Base-by-base conservation (phyloP, 202 grass and related monocot genomes). In the Dendrocalamus latiflorus region DNA sequence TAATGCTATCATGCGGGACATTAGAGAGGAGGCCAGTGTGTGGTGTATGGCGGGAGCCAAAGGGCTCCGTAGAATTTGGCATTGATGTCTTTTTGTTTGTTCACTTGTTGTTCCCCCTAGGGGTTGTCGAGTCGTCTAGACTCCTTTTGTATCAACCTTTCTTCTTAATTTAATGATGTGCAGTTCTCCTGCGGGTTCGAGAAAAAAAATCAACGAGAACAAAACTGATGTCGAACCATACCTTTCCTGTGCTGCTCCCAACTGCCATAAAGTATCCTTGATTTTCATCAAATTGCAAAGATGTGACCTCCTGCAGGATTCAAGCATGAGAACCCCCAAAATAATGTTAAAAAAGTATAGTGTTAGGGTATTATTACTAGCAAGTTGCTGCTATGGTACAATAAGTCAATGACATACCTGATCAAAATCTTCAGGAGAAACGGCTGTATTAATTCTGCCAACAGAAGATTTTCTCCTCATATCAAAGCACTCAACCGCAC, bases 401-500 rank as follows among this genome's bases (percentile, higher is more conserved):
- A 68, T 7, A 55, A 55, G 51, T 48, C 45, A 48, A 48, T 49
- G 68, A 21, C 59, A 57, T 83, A 98, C 95, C 85, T 95, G 92
- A 71, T 76, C 74, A 87, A 81, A 50, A 90, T 98, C 95, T 85
- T 93, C 85, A 54, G 79, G 38, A 90, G 86, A 86, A 82, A 60
- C 34, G 83, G 79, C 53, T 86, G 82, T 87, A 84, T 79, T 88
- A 82, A 98, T 91, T 87, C 95, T 93, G 68, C 95, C 92, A 78
- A 95, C 89, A 71, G 92, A 87, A 85, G 89, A 91, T 82, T 90
- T 98, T 76, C 80, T 89, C 57, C 92, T 91, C 90, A 91, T 90
- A 88, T 98, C 95, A 93, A 98, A 98, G 90, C 92, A 98, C 70
- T 98, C 95, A 37, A 98, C 90, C 1, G 85, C 89, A 75, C 95